Conservation (phyloP, 352 stramenopile species). For the Pythium coloratum region DNA sequence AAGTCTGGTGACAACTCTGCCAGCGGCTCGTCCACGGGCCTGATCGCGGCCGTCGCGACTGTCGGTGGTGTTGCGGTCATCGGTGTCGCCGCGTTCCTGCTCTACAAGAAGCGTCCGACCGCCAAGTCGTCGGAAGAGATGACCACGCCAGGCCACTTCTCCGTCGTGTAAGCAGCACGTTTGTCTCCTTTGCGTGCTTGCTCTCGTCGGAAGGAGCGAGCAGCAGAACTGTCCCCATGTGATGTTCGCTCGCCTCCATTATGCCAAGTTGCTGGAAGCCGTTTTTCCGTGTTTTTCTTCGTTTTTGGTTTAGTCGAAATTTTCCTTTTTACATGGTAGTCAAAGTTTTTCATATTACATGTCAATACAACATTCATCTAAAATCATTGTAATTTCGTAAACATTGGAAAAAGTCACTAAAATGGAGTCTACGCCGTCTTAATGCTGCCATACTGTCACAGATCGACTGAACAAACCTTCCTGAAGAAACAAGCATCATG, state of each 20-base stretch:
- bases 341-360: neutral
- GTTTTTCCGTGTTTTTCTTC: neutral
- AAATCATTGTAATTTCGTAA: neutral
- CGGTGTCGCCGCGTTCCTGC: conserved; percentile 15
- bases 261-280: neutral
- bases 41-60: conserved; percentile 15
- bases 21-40: conserved; percentile 10
- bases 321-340: conserved; percentile 1
- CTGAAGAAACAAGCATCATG: neutral
- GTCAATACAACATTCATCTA: neutral
- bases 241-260: conserved; percentile 1
- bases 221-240: neutral
- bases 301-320: conserved; percentile 4
- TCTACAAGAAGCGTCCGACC: conserved; percentile 19
- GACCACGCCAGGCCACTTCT: conserved; percentile 15
- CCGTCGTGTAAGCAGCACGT: conserved; percentile 15
- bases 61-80: conserved; percentile 21
- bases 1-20: conserved; percentile 1
- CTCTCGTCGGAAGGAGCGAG: conserved; percentile 6
- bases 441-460: too few species aligned
- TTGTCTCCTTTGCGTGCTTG: neutral
- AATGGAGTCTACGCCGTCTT: too few species aligned
- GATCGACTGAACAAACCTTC: neutral
- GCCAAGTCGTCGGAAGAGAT: conserved; percentile 1
- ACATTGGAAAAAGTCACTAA: conserved; percentile 1